phyloP scores from a whole-genome alignment of 208 protist genomes.

The Trypanosoma melophagium region DNA sequence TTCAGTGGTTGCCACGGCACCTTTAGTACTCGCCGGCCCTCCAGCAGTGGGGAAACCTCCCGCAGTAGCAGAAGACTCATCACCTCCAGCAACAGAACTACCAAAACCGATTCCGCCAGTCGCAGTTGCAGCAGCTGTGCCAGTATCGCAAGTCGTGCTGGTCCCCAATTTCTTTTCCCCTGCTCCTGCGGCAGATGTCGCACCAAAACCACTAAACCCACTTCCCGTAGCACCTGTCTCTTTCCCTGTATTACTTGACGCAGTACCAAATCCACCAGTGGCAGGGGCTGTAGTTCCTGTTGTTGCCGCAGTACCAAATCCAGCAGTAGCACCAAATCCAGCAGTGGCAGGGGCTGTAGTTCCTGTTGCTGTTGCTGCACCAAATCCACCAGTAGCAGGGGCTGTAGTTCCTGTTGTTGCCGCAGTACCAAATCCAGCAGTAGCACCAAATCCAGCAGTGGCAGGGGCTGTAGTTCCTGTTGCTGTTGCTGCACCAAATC shows the following conservation, averaged over 20 bases:
- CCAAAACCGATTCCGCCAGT: neutral
- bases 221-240: too few species aligned
- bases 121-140: neutral
- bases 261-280: conserved; percentile 2
- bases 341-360: neutral
- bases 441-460: conserved; percentile 4
- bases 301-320: neutral
- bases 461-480: neutral
- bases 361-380: neutral
- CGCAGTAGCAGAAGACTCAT: neutral
- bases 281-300: neutral
- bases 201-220: conserved; percentile 9
- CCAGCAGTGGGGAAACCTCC: neutral
- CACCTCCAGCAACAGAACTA: neutral
- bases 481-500: neutral
- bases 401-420: neutral
- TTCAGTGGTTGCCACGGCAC: conserved; percentile 2
- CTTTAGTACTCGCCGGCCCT: neutral
- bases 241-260: too few species aligned
- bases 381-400: conserved; percentile 4
- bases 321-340: conserved; percentile 7
- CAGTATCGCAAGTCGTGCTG: neutral
- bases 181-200: neutral
- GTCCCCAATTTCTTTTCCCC: neutral
- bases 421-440: neutral